These are phyloP conservation scores for Combretum micranthum DNA, from an alignment of 345 rosid species.

Conservation along the genomic window DNA sequence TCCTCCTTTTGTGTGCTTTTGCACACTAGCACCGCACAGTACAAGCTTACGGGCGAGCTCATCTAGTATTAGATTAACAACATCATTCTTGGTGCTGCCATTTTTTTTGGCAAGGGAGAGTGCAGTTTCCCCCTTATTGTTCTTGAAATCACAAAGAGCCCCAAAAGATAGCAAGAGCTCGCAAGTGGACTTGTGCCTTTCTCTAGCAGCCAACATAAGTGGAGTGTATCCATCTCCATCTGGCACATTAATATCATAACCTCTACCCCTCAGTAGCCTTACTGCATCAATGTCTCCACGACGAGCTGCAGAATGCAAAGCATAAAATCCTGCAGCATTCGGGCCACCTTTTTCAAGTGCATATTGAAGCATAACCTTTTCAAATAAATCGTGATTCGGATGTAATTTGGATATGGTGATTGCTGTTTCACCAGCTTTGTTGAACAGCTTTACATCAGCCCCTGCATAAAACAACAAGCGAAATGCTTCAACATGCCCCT, in stretches of 20 bases:
- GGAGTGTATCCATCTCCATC: conserved; percentile 91
- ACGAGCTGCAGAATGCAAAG: conserved; percentile 93
- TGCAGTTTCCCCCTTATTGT: conserved; percentile 58
- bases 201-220: conserved; percentile 87
- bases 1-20: conserved; percentile 82
- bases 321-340: conserved; percentile 73
- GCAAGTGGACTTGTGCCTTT: conserved; percentile 59
- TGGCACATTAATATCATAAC: conserved; percentile 60
- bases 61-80: conserved; percentile 50
- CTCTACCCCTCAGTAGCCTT: conserved; percentile 48
- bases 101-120: conserved; percentile 44
- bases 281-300: conserved; percentile 78
- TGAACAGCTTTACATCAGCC: conserved; percentile 75
- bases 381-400: conserved; percentile 56
- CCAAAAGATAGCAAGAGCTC: conserved; percentile 57
- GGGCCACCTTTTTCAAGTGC: conserved; percentile 76
- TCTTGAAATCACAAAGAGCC: conserved; percentile 52
- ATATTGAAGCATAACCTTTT: conserved; percentile 92
- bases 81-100: conserved; percentile 21
- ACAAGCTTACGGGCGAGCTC: conserved; percentile 66
- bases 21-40: conserved; percentile 39
- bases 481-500: conserved; percentile 74
- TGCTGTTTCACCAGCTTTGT: conserved; percentile 70
- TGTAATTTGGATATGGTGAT: conserved; percentile 56
- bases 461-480: conserved; percentile 72